Percentiles rank a stretch among this genome's conserved stretches.
phyloP scores from a whole-genome alignment of 345 rosid species.

The thale cress (Arabidopsis thaliana) region DNA sequence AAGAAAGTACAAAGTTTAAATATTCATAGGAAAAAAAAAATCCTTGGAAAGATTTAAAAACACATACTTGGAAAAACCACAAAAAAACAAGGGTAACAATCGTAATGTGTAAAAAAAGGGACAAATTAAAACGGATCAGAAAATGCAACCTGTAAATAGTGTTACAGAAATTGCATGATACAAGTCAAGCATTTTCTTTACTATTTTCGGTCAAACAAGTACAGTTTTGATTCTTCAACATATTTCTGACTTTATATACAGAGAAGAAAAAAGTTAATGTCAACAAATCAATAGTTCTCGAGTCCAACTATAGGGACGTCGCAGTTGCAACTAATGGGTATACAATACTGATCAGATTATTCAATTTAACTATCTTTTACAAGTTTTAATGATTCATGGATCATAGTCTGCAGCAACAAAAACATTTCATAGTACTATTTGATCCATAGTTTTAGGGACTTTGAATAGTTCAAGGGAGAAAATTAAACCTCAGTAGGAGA shows the following conservation, averaged over 20 bases:
- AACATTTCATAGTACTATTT: neutral
- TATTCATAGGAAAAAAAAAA: conserved; percentile 7
- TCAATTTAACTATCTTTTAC: neutral
- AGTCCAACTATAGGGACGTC: conserved; percentile 5
- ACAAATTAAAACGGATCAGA: conserved; percentile 20
- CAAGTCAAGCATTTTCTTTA: neutral
- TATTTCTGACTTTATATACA: conserved; percentile 3
- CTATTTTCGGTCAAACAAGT: conserved; percentile 13
- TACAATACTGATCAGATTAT: neutral
- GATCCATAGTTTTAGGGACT: neutral
- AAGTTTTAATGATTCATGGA: neutral
- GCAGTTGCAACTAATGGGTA: conserved; percentile 22
- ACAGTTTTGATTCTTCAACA: conserved; percentile 16
- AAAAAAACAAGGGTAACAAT: too few species aligned
- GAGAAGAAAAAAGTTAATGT: conserved; percentile 5
- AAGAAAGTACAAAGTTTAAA: conserved; percentile 4
- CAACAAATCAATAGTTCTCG: conserved; percentile 38
- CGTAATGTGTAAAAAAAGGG: neutral
- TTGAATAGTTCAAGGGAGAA: neutral
- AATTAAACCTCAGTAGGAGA: neutral
- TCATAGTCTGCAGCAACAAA: neutral
- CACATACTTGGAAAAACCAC: neutral
- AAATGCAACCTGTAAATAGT: conserved; percentile 34
- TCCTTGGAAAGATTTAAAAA: conserved; percentile 7
- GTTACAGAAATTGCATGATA: conserved; percentile 21